These are phyloP conservation scores for Cutaneotrichosporon spelunceum DNA, from an alignment of 1,284 basidiomycete genomes.

Conservation along the genomic window DNA sequence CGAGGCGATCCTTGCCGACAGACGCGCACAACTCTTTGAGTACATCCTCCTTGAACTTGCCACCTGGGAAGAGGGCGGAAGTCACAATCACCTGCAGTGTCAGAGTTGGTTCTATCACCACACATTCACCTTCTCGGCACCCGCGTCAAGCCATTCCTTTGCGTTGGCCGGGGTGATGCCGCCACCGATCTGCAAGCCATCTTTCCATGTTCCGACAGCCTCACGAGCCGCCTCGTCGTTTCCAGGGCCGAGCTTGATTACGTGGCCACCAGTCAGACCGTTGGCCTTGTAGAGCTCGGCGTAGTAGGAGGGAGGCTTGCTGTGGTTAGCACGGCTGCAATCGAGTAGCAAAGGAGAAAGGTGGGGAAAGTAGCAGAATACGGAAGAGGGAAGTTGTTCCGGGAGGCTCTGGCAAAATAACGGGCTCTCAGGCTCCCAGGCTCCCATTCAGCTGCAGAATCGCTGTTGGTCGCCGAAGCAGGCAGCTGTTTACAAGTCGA, in stretches of 20 bases:
- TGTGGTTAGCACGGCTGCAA: slow-evolving; percentile 44
- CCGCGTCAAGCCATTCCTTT: slow-evolving; percentile 75
- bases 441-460: too few relatives aligned
- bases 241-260: slow-evolving; percentile 87
- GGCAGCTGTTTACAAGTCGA: not conserved
- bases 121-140: slow-evolving; percentile 77
- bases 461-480: too few relatives aligned
- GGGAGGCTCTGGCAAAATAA: too few relatives aligned
- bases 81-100: slow-evolving; percentile 83
- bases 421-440: too few relatives aligned
- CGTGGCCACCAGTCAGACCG: slow-evolving; percentile 78
- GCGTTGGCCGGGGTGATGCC: slow-evolving; percentile 85
- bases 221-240: slow-evolving; percentile 84
- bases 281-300: slow-evolving; percentile 72
- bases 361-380: not conserved
- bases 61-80: slow-evolving; percentile 85
- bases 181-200: slow-evolving; percentile 85
- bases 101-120: not conserved
- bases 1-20: slow-evolving; percentile 81
- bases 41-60: slow-evolving; percentile 71
- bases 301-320: slow-evolving; percentile 76
- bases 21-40: slow-evolving; percentile 63
- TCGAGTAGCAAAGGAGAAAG: not conserved
- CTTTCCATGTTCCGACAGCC: slow-evolving; percentile 80
- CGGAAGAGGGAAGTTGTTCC: not conserved